These are phyloP conservation scores for Persicaria maculosa DNA, from an alignment of 148 eudicot genomes.

Conservation along the genomic window DNA sequence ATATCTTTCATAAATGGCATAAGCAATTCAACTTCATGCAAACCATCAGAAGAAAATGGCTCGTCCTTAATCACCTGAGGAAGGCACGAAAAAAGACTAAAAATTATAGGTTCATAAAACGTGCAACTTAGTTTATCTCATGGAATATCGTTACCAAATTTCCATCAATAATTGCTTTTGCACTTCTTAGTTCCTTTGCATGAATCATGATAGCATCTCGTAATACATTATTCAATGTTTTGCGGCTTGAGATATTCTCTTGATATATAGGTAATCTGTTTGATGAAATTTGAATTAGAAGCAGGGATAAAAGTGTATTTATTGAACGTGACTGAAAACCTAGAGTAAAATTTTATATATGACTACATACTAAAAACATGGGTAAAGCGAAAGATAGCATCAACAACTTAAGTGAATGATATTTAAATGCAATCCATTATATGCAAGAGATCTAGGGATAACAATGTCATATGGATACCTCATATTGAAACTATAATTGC, in stretches of 20 bases:
- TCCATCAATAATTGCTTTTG: slow-evolving; percentile 73
- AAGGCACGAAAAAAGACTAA: not conserved
- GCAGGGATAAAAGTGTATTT: not conserved
- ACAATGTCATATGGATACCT: slow-evolving; percentile 39
- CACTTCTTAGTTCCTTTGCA: slow-evolving; percentile 60
- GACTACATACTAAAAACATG: not conserved
- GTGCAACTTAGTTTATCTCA: not conserved
- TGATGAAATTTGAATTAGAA: not conserved
- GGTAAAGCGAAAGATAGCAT: slow-evolving; percentile 2
- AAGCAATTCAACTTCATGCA: slow-evolving; percentile 85
- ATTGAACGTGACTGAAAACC: not conserved
- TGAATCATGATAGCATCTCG: slow-evolving; percentile 51
- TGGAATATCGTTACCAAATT: slow-evolving; percentile 45
- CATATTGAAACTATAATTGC: slow-evolving; percentile 60
- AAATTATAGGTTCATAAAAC: not conserved
- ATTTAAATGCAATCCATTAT: not conserved
- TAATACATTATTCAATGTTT: slow-evolving; percentile 46
- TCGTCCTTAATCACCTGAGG: slow-evolving; percentile 53
- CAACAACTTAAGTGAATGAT: not conserved
- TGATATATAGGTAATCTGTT: slow-evolving; percentile 61
- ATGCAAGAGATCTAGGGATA: not conserved
- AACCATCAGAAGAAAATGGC: slow-evolving; percentile 40
- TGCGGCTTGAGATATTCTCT: slow-evolving; percentile 32
- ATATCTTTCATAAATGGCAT: slow-evolving; percentile 66
- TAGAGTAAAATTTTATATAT: not conserved